These are phyloP conservation scores for Ceratobasidium theobromae DNA, from an alignment of 1,284 basidiomycete species.

Conservation along the genomic window DNA sequence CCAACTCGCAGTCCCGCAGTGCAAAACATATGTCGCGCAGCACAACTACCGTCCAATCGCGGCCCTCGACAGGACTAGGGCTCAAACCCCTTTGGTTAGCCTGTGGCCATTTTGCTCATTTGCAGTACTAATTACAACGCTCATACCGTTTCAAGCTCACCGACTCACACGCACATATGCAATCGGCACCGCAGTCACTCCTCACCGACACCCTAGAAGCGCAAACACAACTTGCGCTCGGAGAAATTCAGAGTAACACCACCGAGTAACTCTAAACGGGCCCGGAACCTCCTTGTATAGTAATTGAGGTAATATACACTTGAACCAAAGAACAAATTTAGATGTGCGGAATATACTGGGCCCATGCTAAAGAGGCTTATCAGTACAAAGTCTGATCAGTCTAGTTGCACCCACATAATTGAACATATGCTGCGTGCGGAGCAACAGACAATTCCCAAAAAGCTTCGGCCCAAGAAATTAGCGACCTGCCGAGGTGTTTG, in stretches of 20 bases:
- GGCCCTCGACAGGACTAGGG: background rate
- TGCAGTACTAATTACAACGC: no score
- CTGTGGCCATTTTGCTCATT: no score
- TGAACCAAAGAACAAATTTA: background rate
- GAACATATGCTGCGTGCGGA: constrained; percentile 26
- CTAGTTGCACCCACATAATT: constrained; percentile 21
- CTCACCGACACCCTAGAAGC: background rate
- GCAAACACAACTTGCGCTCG: no score
- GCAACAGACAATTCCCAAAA: constrained; percentile 32
- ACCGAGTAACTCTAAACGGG: no score
- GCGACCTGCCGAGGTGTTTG: background rate
- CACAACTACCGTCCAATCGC: background rate
- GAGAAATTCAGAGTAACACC: no score
- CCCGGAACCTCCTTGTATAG: background rate
- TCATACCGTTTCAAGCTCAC: background rate
- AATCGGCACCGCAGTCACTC: constrained; percentile 3
- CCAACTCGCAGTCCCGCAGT: no score
- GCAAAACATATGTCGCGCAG: no score
- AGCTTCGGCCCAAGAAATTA: constrained; percentile 4
- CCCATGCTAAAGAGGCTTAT: constrained; percentile 20
- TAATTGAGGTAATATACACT: constrained; percentile 1
- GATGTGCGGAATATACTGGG: constrained; percentile 32
- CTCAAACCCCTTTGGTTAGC: background rate
- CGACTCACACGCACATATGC: background rate
- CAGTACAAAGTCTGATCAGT: background rate